These are phyloP conservation scores for Picea sitchensis DNA, from an alignment of 75 land plant species.

Conservation along the genomic window DNA sequence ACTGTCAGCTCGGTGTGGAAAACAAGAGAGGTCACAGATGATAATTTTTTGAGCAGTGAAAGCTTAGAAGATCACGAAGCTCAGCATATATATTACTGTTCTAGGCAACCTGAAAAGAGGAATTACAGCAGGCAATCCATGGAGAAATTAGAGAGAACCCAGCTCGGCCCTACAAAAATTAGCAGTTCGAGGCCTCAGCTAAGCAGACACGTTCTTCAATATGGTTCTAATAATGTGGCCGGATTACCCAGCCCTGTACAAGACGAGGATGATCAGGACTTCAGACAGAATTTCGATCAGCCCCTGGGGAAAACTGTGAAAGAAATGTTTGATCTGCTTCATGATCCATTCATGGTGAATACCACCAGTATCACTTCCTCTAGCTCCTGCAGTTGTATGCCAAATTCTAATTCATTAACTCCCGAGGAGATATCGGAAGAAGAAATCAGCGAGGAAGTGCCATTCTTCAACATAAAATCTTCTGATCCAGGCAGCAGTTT, in stretches of 20 bases:
- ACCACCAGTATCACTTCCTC: background rate
- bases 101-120: no score
- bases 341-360: background rate
- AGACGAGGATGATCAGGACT: background rate
- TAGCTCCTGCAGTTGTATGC: background rate
- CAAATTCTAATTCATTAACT: background rate
- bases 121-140: background rate
- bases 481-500: slow-evolving; percentile 1
- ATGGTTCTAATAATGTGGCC: background rate
- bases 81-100: no score
- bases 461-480: background rate
- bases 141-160: background rate
- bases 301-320: background rate
- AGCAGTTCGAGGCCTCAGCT: background rate
- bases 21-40: background rate
- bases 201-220: slow-evolving; percentile 4
- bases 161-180: background rate
- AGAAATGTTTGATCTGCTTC: background rate
- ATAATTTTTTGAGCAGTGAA: background rate
- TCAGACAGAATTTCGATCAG: background rate
- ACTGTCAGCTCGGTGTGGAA: background rate
- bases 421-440: background rate
- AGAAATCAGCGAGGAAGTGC: no score
- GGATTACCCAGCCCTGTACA: slow-evolving; percentile 10
- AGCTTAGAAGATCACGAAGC: background rate